phyloP scores from a whole-genome alignment of 176 grass and related monocot species.

The Canna indica region DNA sequence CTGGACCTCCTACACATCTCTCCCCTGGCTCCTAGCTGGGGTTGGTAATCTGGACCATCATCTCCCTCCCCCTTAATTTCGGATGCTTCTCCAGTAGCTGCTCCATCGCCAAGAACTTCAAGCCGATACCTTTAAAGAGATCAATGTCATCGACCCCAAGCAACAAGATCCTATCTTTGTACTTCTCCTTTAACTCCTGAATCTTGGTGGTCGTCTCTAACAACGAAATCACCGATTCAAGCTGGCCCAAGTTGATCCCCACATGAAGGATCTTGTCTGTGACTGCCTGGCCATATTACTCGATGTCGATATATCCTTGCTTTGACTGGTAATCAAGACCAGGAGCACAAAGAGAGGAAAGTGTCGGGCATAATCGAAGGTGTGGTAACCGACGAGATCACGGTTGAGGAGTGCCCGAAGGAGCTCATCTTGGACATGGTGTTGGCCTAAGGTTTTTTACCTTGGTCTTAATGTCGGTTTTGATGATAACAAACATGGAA shows the following conservation, averaged over 20 bases:
- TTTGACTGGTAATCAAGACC: too few relatives aligned
- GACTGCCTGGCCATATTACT: constrained; percentile 86
- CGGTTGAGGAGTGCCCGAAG: constrained; percentile 86
- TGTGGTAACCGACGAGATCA: constrained; percentile 91
- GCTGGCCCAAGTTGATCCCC: constrained; percentile 73
- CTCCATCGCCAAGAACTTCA: constrained; percentile 92
- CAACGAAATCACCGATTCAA: too few relatives aligned
- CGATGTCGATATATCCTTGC: too few relatives aligned
- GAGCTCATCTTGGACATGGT: constrained; percentile 72
- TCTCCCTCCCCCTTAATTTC: constrained; percentile 40
- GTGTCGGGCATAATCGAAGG: constrained; percentile 89
- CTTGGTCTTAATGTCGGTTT: too few relatives aligned
- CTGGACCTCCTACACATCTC: too few relatives aligned
- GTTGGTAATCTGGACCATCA: constrained; percentile 83
- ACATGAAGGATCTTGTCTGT: constrained; percentile 85
- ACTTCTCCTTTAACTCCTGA: constrained; percentile 33
- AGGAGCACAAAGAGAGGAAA: too few relatives aligned
- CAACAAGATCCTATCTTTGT: constrained; percentile 50
- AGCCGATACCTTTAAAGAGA: constrained; percentile 84
- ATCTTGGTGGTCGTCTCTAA: constrained; percentile 37
- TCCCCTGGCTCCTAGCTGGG: constrained; percentile 73
- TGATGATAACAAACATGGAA: too few relatives aligned
- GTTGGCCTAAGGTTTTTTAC: too few relatives aligned
- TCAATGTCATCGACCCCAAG: too few relatives aligned
- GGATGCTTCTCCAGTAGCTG: constrained; percentile 58